phyloP scores from a whole-genome alignment of 2,329 filamentous ascomycete species.

The Rutstroemia sp. region DNA sequence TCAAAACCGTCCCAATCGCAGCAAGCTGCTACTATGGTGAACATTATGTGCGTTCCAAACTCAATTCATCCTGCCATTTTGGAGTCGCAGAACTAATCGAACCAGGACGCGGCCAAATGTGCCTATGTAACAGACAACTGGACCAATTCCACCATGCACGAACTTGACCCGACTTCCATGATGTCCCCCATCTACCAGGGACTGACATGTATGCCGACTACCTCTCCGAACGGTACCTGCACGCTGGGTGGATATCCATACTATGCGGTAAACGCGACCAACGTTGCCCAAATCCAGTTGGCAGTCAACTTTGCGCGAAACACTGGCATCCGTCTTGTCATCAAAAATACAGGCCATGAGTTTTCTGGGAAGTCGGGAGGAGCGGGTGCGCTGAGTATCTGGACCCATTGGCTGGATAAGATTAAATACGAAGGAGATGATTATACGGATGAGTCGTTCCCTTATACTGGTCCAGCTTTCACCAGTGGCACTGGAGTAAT shows the following conservation, averaged over 20 bases:
- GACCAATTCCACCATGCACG: conserved; percentile 33
- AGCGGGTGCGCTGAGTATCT: conserved; percentile 39
- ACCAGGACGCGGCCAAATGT: conserved; percentile 30
- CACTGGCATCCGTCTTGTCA: conserved; percentile 27
- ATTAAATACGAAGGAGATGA: conserved; percentile 29
- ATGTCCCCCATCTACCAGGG: conserved; percentile 40
- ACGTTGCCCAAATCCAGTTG: conserved; percentile 16
- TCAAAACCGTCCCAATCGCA: conserved; percentile 37
- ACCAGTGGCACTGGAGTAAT: conserved; percentile 36
- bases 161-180: conserved; percentile 35
- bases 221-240: conserved; percentile 6
- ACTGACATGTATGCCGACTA: conserved; percentile 31
- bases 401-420: conserved; percentile 40
- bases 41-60: neutral
- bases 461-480: conserved; percentile 31
- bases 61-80: conserved; percentile 24
- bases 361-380: conserved; percentile 40
- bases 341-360: conserved; percentile 41
- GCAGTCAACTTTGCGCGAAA: conserved; percentile 31
- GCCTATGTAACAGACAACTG: conserved; percentile 25
- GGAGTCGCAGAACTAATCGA: conserved; percentile 25
- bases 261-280: conserved; percentile 22
- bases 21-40: conserved; percentile 34
- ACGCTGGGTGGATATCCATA: conserved; percentile 14
- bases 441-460: conserved; percentile 28